These are phyloP conservation scores for Vitis hybrid DNA, from an alignment of 177 flowering plant species.

Conservation along the genomic window DNA sequence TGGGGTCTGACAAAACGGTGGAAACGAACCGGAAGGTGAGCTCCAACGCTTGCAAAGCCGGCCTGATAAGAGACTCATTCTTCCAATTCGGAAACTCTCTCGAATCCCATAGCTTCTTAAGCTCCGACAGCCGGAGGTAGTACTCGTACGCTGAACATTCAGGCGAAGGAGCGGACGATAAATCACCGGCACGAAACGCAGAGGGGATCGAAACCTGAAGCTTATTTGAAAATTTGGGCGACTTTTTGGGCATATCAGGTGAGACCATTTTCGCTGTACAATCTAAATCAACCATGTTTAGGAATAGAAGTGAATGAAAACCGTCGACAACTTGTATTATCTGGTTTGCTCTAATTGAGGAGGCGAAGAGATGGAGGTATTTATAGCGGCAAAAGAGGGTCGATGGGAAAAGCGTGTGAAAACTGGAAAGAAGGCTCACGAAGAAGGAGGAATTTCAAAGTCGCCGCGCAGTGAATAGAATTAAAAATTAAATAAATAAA, in stretches of 20 bases:
- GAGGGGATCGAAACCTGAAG: slow-evolving; percentile 35
- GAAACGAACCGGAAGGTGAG: slow-evolving; percentile 84
- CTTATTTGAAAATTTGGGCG: slow-evolving; percentile 42
- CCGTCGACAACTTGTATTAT: background rate
- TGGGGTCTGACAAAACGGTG: slow-evolving; percentile 58
- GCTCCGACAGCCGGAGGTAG: slow-evolving; percentile 74
- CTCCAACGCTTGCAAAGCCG: slow-evolving; percentile 78
- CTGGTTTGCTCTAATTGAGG: background rate
- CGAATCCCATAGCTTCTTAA: slow-evolving; percentile 51
- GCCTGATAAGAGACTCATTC: slow-evolving; percentile 61
- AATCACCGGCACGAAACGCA: slow-evolving; percentile 22
- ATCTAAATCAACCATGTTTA: slow-evolving; percentile 75
- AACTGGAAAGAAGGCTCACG: background rate
- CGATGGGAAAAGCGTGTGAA: slow-evolving; percentile 35
- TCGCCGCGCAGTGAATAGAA: slow-evolving; percentile 19
- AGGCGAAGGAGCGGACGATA: slow-evolving; percentile 31
- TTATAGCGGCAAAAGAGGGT: slow-evolving; percentile 15
- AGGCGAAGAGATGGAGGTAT: background rate
- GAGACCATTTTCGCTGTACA: slow-evolving; percentile 58
- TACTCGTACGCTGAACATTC: slow-evolving; percentile 65
- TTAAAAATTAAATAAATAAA: background rate
- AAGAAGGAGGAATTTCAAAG: slow-evolving; percentile 21
- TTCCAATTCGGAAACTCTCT: slow-evolving; percentile 68
- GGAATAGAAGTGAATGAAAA: background rate
- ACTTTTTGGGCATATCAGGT: slow-evolving; percentile 35